phyloP scores from a whole-genome alignment of 73 alveolate species.

The Tetrahymena thermophila region DNA sequence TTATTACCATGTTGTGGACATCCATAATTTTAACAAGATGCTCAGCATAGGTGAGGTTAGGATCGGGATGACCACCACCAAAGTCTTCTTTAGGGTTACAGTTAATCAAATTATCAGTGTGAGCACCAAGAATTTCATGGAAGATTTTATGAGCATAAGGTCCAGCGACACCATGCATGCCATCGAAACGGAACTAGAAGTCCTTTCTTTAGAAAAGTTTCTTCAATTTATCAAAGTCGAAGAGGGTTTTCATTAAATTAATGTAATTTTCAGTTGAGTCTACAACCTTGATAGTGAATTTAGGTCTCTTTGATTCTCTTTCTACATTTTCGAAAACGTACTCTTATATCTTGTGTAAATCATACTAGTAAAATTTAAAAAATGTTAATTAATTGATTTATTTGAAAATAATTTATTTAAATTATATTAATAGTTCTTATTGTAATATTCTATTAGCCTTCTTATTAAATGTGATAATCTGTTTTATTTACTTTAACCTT shows the following conservation, averaged over 20 bases:
- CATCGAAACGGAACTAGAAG: slow-evolving; percentile 87
- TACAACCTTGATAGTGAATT: slow-evolving; percentile 66
- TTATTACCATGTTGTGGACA: slow-evolving; percentile 43
- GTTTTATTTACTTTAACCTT: too few species aligned
- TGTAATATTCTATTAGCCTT: background rate
- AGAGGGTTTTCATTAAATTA: slow-evolving; percentile 74
- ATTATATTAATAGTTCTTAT: too few species aligned
- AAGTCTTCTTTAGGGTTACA: slow-evolving; percentile 91
- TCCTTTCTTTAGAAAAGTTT: slow-evolving; percentile 76
- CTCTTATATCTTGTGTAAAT: slow-evolving; percentile 32
- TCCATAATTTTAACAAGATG: slow-evolving; percentile 86
- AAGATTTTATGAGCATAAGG: slow-evolving; percentile 93
- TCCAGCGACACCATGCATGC: slow-evolving; percentile 96
- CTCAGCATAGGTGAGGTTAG: slow-evolving; percentile 94
- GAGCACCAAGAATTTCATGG: slow-evolving; percentile 76
- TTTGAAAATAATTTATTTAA: background rate
- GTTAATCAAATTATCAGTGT: slow-evolving; percentile 53
- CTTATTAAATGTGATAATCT: too few species aligned
- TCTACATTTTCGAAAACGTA: slow-evolving; percentile 53
- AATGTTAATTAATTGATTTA: background rate
- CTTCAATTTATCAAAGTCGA: slow-evolving; percentile 87
- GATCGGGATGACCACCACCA: slow-evolving; percentile 98
- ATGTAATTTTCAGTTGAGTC: slow-evolving; percentile 81
- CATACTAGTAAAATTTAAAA: background rate
- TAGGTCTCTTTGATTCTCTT: slow-evolving; percentile 10